phyloP scores from a whole-genome alignment of 768 basidiomycete species.

The Ramaria sp. region DNA sequence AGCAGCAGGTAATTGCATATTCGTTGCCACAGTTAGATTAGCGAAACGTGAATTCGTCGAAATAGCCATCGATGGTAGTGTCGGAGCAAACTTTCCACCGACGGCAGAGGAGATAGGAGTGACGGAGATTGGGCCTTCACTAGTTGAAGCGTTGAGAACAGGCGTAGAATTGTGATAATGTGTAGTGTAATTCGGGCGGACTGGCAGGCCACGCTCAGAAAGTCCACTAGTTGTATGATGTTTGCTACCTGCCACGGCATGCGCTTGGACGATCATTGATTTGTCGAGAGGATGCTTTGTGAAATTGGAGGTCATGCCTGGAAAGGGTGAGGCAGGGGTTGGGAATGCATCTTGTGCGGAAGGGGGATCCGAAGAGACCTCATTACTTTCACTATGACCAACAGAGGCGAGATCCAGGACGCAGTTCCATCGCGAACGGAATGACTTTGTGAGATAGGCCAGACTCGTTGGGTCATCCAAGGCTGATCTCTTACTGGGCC shows the following conservation, averaged over 20 bases:
- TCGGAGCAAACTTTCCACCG: background rate
- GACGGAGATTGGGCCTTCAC: background rate
- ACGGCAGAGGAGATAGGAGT: background rate
- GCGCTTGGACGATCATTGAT: conserved; percentile 21
- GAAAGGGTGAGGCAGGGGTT: conserved; percentile 75
- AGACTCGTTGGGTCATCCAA: conserved; percentile 10
- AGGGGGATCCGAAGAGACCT: conserved; percentile 14
- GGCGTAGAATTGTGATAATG: conserved; percentile 19
- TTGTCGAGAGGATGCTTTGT: conserved; percentile 15
- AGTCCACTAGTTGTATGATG: conserved; percentile 39
- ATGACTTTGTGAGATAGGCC: conserved; percentile 58
- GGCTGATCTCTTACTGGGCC: background rate
- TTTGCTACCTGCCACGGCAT: conserved; percentile 43
- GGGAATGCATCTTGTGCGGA: conserved; percentile 42
- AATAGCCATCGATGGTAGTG: background rate
- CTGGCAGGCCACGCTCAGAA: conserved; percentile 18
- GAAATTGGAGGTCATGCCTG: conserved; percentile 24
- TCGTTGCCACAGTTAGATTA: background rate
- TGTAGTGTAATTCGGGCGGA: conserved; percentile 1
- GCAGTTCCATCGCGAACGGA: conserved; percentile 86
- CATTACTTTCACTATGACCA: conserved; percentile 16
- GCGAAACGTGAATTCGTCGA: background rate
- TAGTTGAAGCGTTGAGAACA: conserved; percentile 17
- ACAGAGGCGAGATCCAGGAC: conserved; percentile 60
- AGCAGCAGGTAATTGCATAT: background rate